A percentile compares a stretch with the other conserved stretches of the same genome.
Evolutionary conservation across 768 basidiomycete genomes (phyloP).

Genomic region (Trametes coccinea): DNA sequence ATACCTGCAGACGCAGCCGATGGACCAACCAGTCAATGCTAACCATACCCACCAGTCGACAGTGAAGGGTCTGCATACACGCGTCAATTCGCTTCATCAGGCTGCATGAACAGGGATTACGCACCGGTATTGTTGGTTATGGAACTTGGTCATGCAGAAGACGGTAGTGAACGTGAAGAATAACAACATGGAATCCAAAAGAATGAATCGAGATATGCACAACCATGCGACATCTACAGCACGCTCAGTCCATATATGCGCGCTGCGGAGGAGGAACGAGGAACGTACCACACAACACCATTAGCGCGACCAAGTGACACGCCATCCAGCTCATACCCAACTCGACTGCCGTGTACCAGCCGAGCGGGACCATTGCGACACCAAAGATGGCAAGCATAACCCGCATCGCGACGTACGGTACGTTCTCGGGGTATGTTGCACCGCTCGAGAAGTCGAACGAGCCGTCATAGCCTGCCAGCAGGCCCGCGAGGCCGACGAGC

Average conservation of each 20-base stretch:
- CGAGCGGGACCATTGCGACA: slow-evolving; percentile 92
- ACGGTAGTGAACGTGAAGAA: slow-evolving; percentile 98
- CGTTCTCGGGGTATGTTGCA: slow-evolving; percentile 73
- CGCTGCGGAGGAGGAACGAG: neutral
- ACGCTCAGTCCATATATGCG: neutral
- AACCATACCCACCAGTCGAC: slow-evolving; percentile 99
- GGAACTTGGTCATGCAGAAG: slow-evolving; percentile 93
- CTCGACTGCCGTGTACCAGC: slow-evolving; percentile 96
- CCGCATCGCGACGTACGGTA: slow-evolving; percentile 94
- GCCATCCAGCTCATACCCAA: slow-evolving; percentile 89
- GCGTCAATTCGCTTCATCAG: no score
- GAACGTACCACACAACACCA: slow-evolving; percentile 83
- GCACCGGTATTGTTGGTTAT: slow-evolving; percentile 95
- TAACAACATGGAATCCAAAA: slow-evolving; percentile 97
- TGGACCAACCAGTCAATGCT: slow-evolving; percentile 87
- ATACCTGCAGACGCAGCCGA: slow-evolving; percentile 92
- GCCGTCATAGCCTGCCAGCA: slow-evolving; percentile 90
- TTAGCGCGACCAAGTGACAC: slow-evolving; percentile 88
- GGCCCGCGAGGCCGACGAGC: slow-evolving; percentile 92
- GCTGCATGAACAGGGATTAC: neutral
- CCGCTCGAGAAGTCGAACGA: slow-evolving; percentile 94
- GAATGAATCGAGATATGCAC: slow-evolving; percentile 94
- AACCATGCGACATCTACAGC: slow-evolving; percentile 90
- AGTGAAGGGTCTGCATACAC: slow-evolving; percentile 72
- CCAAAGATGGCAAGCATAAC: slow-evolving; percentile 94